phyloP scores from a whole-genome alignment of 75 land plant species.

The Pinus taeda region DNA sequence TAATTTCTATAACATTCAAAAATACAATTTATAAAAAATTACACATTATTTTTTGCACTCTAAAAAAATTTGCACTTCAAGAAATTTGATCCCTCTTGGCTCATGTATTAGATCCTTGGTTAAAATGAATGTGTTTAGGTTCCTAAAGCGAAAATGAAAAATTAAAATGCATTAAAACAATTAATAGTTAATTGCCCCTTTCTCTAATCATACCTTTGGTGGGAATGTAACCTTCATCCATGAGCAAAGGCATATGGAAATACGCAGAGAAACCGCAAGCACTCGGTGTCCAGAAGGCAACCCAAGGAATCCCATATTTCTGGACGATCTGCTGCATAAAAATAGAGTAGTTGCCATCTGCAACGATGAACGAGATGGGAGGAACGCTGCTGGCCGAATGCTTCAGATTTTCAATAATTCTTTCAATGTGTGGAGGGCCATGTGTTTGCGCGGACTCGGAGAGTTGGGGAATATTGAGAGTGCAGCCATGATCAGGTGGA shows the following conservation, averaged over 20 bases:
- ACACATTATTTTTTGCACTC: too few relatives aligned
- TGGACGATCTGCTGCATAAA: slow-evolving; percentile 17
- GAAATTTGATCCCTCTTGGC: too few relatives aligned
- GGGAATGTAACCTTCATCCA: slow-evolving; percentile 16
- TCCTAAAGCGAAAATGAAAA: neutral
- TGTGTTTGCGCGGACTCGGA: slow-evolving; percentile 1
- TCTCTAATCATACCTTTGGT: slow-evolving; percentile 18
- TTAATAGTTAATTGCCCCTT: too few relatives aligned
- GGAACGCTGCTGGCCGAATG: neutral
- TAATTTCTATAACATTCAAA: too few relatives aligned
- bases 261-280: slow-evolving; percentile 10
- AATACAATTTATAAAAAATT: too few relatives aligned
- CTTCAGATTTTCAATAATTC: neutral
- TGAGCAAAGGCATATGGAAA: slow-evolving; percentile 13
- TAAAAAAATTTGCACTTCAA: too few relatives aligned
- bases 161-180: neutral
- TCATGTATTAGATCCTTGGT: too few relatives aligned
- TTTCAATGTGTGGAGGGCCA: neutral
- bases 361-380: slow-evolving; percentile 20
- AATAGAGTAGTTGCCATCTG: slow-evolving; percentile 11
- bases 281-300: slow-evolving; percentile 15
- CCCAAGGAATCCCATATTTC: slow-evolving; percentile 23
- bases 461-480: slow-evolving; percentile 12
- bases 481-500: slow-evolving; percentile 9
- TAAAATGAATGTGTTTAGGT: too few relatives aligned